These are phyloP conservation scores for Globisporangium cylindrosporum DNA, from an alignment of 352 stramenopile species.

Conservation along the genomic window DNA sequence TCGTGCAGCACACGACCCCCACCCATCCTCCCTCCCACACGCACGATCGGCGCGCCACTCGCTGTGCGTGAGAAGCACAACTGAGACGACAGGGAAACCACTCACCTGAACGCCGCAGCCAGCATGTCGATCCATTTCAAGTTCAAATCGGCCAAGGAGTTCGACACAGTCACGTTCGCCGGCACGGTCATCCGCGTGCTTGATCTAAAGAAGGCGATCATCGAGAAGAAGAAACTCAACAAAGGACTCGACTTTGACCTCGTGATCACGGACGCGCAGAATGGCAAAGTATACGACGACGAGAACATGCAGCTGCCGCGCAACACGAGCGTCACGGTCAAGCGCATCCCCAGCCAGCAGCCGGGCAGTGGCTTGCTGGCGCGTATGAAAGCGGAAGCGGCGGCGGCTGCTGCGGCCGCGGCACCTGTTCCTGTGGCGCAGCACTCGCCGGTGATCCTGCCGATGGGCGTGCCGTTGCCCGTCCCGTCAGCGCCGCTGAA, in stretches of 20 bases:
- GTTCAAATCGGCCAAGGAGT: constrained; percentile 90
- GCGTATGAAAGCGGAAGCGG: constrained; percentile 84
- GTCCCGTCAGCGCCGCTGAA: constrained; percentile 38
- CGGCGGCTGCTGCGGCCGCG: constrained; percentile 47
- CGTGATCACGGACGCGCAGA: constrained; percentile 90
- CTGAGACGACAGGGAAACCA: not conserved
- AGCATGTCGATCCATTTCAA: constrained; percentile 93
- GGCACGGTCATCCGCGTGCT: constrained; percentile 84
- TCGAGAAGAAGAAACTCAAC: constrained; percentile 91
- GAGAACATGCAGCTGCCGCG: constrained; percentile 87
- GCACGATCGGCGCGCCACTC: not conserved
- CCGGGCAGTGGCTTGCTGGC: constrained; percentile 72
- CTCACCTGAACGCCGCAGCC: constrained; percentile 45
- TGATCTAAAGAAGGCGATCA: constrained; percentile 92
- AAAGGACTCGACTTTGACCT: constrained; percentile 92
- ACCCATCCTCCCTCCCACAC: not conserved
- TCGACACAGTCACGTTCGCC: constrained; percentile 84
- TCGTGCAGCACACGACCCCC: not conserved
- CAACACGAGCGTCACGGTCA: constrained; percentile 92
- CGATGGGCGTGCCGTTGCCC: constrained; percentile 20
- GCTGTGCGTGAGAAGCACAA: not conserved
- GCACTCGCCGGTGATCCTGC: constrained; percentile 36
- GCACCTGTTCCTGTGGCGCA: constrained; percentile 37
- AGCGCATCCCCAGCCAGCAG: constrained; percentile 84
- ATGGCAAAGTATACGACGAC: constrained; percentile 90